Evolutionary conservation across 2,329 filamentous ascomycete species (phyloP).

Genomic region (Cryoendolithus antarcticus): DNA sequence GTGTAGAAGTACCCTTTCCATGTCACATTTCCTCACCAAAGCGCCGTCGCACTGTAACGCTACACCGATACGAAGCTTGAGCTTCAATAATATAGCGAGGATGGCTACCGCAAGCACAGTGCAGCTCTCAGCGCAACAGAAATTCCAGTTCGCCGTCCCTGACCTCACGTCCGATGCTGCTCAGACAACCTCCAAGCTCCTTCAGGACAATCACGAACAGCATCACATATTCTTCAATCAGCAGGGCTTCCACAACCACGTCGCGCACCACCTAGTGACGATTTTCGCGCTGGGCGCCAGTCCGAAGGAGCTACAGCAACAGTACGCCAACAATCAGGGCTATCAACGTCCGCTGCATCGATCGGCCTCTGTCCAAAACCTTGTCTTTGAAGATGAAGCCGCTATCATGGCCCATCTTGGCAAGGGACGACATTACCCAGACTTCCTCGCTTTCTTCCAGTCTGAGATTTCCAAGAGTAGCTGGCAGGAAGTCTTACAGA

Average conservation of each 20-base stretch:
- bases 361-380: too few species aligned
- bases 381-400: conserved; percentile 33
- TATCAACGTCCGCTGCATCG: conserved; percentile 47
- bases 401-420: conserved; percentile 50
- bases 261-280: conserved; percentile 63
- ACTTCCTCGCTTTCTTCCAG: conserved; percentile 69
- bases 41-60: too few species aligned
- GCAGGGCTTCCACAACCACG: conserved; percentile 67
- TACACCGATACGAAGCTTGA: too few species aligned
- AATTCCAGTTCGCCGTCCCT: conserved; percentile 33
- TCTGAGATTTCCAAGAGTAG: conserved; percentile 53
- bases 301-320: conserved; percentile 45
- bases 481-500: conserved; percentile 49
- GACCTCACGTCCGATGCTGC: conserved; percentile 46
- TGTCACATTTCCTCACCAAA: too few species aligned
- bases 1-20: too few species aligned
- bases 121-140: conserved; percentile 31
- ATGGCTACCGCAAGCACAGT: conserved; percentile 40
- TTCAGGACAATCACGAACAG: conserved; percentile 63
- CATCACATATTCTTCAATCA: conserved; percentile 75
- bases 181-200: conserved; percentile 48
- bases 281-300: conserved; percentile 64
- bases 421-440: conserved; percentile 52
- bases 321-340: conserved; percentile 50
- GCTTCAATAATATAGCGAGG: too few species aligned